Conservation (phyloP, 352 stramenopile genomes). For the Pythium dissotocum region DNA sequence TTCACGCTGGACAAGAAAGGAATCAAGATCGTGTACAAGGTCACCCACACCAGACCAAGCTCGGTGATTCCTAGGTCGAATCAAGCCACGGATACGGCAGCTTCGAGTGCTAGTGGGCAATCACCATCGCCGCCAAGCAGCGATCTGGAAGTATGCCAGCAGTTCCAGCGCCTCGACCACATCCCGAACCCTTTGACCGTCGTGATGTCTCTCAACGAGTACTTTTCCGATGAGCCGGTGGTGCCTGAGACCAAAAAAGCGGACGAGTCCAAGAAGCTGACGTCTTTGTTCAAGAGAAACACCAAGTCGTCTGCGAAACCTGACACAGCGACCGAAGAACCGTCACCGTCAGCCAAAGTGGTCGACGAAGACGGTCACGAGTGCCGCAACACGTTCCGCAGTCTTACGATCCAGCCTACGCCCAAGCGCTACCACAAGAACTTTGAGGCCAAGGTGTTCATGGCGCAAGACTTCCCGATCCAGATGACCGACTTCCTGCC, state of each 20-base stretch:
- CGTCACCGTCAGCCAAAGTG: conserved; percentile 2
- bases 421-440: conserved; percentile 50
- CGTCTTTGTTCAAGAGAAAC: conserved; percentile 52
- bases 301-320: conserved; percentile 9
- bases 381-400: conserved; percentile 62
- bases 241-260: conserved; percentile 15
- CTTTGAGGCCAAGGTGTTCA: conserved; percentile 81
- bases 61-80: not conserved
- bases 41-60: conserved; percentile 45
- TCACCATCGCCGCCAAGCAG: conserved; percentile 29
- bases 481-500: conserved; percentile 67
- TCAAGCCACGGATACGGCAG: conserved; percentile 2
- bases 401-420: conserved; percentile 55
- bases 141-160: conserved; percentile 52
- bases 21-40: conserved; percentile 64
- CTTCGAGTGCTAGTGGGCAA: not conserved
- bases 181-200: conserved; percentile 71
- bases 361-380: conserved; percentile 9
- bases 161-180: conserved; percentile 54
- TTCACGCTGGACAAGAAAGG: conserved; percentile 60
- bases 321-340: not conserved
- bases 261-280: conserved; percentile 33
- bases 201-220: conserved; percentile 69
- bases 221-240: conserved; percentile 37
- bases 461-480: conserved; percentile 78